These are phyloP conservation scores for Phylloporus sp. DNA, from an alignment of 768 basidiomycete species.

Conservation along the genomic window DNA sequence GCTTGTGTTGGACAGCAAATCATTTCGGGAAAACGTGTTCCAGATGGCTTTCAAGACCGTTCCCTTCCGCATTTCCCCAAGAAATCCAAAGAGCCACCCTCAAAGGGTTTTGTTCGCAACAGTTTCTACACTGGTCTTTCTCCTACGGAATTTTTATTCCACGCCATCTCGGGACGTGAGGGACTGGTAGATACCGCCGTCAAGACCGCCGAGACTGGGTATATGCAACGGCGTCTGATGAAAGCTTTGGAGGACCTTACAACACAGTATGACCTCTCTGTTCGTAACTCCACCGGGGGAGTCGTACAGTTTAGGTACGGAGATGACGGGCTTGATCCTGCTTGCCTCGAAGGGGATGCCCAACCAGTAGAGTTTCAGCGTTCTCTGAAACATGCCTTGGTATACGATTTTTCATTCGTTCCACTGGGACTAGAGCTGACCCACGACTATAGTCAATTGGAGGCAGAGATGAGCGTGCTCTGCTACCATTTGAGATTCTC, in stretches of 20 bases:
- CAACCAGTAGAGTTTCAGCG: constrained; percentile 88
- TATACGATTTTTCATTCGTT: constrained; percentile 24
- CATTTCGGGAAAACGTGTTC: constrained; percentile 96
- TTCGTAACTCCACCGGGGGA: constrained; percentile 90
- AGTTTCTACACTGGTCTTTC: constrained; percentile 91
- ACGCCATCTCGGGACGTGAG: constrained; percentile 97
- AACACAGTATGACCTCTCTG: constrained; percentile 92
- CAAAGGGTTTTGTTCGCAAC: constrained; percentile 97
- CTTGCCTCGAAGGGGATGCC: constrained; percentile 92
- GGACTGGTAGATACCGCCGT: constrained; percentile 99
- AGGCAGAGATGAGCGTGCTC: constrained; percentile 50
- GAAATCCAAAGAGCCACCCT: constrained; percentile 92
- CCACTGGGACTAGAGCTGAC: constrained; percentile 5
- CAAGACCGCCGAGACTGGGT: constrained; percentile 99
- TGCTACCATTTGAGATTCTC: constrained; percentile 85
- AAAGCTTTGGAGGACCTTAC: constrained; percentile 97
- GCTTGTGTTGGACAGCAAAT: constrained; percentile 99
- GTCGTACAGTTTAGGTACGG: constrained; percentile 97
- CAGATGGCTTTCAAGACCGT: constrained; percentile 97
- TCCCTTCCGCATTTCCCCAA: constrained; percentile 99
- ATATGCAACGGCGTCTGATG: constrained; percentile 99
- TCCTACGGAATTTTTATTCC: constrained; percentile 96
- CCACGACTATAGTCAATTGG: constrained; percentile 52
- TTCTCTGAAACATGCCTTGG: constrained; percentile 81
- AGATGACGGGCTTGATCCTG: constrained; percentile 95